Evolutionary conservation across 768 basidiomycete genomes (phyloP).

Genomic region (Trametes maxima): DNA sequence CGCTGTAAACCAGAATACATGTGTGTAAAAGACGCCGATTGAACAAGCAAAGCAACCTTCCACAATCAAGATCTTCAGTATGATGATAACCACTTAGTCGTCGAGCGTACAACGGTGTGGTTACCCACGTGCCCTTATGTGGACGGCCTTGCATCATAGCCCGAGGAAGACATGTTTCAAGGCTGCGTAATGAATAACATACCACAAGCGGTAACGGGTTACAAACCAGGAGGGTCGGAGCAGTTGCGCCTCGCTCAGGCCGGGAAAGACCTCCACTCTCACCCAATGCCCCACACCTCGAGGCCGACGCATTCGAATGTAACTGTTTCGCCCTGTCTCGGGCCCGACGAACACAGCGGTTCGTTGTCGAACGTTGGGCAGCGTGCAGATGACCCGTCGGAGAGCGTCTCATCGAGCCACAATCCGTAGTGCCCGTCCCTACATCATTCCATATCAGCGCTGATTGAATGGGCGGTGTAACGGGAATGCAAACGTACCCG

Average conservation of each 20-base stretch:
- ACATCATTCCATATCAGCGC: not conserved
- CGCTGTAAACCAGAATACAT: no score
- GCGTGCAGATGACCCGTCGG: conserved; percentile 79
- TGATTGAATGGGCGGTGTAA: not conserved
- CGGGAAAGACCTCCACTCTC: not conserved
- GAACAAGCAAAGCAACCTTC: no score
- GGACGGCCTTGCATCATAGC: no score
- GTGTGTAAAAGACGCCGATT: no score
- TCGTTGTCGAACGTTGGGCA: conserved; percentile 91
- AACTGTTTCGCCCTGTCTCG: conserved; percentile 49
- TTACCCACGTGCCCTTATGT: no score
- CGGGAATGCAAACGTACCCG: conserved; percentile 53
- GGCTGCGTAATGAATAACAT: no score
- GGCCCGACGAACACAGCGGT: conserved; percentile 60
- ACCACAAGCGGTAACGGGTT: no score
- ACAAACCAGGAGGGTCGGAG: no score
- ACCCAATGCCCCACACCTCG: conserved; percentile 86
- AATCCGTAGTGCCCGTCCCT: conserved; percentile 64
- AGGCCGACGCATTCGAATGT: conserved; percentile 91
- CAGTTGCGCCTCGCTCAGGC: not conserved
- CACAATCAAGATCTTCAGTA: no score
- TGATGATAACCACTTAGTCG: no score
- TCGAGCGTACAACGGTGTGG: no score
- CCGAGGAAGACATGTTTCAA: no score
- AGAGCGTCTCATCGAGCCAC: conserved; percentile 81